A percentile compares a stretch with the other conserved stretches of the same genome.
phyloP scores from a whole-genome alignment of 306 rosid genomes.

The Cucurbita argyrosperma region DNA sequence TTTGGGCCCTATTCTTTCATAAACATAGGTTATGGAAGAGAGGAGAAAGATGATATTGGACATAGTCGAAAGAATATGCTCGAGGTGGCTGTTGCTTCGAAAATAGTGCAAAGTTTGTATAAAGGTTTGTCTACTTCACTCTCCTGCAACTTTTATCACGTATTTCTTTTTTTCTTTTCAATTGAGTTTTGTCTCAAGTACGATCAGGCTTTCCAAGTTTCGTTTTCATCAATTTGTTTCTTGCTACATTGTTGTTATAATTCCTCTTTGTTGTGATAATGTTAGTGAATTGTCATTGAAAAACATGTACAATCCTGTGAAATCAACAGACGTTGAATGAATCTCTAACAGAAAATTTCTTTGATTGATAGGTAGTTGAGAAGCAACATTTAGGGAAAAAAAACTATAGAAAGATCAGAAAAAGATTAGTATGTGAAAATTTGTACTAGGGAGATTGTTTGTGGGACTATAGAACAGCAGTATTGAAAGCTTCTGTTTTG shows the following conservation, averaged over 20 bases:
- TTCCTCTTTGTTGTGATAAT: neutral
- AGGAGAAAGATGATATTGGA: conserved; percentile 57
- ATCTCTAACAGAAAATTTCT: neutral
- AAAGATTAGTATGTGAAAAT: neutral
- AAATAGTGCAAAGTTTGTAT: conserved; percentile 31
- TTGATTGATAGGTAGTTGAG: neutral
- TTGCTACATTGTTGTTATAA: neutral
- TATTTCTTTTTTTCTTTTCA: neutral
- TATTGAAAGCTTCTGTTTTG: neutral
- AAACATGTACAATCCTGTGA: neutral
- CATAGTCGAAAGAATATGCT: conserved; percentile 52
- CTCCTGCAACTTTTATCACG: neutral
- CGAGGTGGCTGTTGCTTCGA: conserved; percentile 49
- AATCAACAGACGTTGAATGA: neutral
- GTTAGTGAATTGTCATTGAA: neutral
- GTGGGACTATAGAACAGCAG: neutral
- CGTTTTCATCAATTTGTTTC: neutral
- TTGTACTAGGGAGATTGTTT: neutral
- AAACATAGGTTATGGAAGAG: conserved; percentile 50
- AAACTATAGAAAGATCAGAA: neutral
- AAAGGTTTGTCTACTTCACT: conserved; percentile 27
- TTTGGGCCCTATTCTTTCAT: conserved; percentile 68
- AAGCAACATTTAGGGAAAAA: neutral
- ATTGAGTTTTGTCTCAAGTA: neutral
- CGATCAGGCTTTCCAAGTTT: neutral